A percentile compares a stretch with the other conserved stretches of the same genome.
phyloP scores from a whole-genome alignment of 257 asterid species.

The Solanum chmielewskii region DNA sequence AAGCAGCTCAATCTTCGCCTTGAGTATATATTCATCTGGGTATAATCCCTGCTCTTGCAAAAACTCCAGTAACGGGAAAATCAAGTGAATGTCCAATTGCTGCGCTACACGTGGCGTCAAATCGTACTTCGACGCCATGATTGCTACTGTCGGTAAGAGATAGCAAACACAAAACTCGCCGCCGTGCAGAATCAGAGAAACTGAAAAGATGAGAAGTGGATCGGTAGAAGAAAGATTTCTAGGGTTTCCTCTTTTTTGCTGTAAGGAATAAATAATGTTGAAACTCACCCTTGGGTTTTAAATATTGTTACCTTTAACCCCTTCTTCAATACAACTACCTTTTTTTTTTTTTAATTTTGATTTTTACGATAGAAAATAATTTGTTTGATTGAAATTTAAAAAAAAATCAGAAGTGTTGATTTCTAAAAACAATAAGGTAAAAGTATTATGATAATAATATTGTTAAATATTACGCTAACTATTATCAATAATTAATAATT shows the following conservation, averaged over 20 bases:
- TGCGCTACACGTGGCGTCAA: conserved; percentile 77
- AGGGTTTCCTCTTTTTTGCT: neutral
- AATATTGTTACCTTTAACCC: neutral
- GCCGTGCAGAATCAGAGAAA: neutral
- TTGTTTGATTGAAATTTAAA: no score
- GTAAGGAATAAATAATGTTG: neutral
- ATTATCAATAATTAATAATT: no score
- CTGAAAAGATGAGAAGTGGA: neutral
- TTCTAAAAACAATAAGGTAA: no score
- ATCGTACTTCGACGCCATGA: conserved; percentile 73
- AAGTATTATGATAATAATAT: no score
- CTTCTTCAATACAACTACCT: neutral
- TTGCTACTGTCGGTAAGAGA: neutral
- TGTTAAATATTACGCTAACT: no score
- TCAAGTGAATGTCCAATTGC: conserved; percentile 75
- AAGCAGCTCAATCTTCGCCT: conserved; percentile 78
- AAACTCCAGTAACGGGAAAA: conserved; percentile 82
- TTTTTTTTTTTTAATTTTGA: no score
- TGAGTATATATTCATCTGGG: conserved; percentile 59
- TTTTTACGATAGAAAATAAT: no score
- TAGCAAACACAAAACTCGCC: neutral
- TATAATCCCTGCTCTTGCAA: conserved; percentile 70
- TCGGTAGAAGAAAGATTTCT: neutral
- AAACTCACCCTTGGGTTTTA: neutral
- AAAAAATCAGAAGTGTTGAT: no score